Percentiles rank a stretch among this genome's conserved stretches.
phyloP scores from a whole-genome alignment of 148 eudicot genomes.

The Talinum fruticosum region DNA sequence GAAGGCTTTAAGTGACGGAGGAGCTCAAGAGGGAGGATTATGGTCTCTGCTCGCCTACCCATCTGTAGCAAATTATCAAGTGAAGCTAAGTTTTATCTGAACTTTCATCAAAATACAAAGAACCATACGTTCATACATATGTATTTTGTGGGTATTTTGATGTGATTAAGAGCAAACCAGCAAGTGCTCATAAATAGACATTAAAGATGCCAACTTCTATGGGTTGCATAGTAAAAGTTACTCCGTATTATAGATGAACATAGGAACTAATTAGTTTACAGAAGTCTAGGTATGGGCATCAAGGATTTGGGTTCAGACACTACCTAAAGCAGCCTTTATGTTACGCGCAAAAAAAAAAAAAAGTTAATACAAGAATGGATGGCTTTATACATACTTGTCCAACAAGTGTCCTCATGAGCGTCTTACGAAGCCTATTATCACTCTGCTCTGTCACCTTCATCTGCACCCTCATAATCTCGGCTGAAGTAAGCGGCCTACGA shows the following conservation, averaged over 20 bases:
- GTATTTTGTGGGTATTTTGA: background rate
- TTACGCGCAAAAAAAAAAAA: background rate
- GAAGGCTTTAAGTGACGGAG: conserved; percentile 80
- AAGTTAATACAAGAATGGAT: too few relatives aligned
- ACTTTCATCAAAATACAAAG: too few relatives aligned
- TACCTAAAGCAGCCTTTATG: too few relatives aligned
- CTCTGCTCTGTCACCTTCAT: conserved; percentile 93
- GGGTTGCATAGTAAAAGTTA: too few relatives aligned
- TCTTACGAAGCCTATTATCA: conserved; percentile 80
- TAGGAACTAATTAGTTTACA: too few relatives aligned
- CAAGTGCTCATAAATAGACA: background rate
- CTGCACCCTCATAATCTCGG: conserved; percentile 94
- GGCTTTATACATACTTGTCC: conserved; percentile 68
- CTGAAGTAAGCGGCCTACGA: conserved; percentile 70
- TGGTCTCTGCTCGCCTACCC: conserved; percentile 83
- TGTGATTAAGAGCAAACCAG: background rate
- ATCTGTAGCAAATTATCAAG: conserved; percentile 41
- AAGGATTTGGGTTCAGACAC: too few relatives aligned
- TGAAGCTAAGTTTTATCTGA: background rate
- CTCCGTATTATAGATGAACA: too few relatives aligned
- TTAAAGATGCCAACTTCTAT: background rate
- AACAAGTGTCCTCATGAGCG: conserved; percentile 92
- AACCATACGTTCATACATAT: background rate
- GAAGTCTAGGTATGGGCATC: too few relatives aligned
- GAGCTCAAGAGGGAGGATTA: conserved; percentile 86